Evolutionary conservation across 2,329 filamentous ascomycete genomes (phyloP).

Genomic region (Xylaria sp.): DNA sequence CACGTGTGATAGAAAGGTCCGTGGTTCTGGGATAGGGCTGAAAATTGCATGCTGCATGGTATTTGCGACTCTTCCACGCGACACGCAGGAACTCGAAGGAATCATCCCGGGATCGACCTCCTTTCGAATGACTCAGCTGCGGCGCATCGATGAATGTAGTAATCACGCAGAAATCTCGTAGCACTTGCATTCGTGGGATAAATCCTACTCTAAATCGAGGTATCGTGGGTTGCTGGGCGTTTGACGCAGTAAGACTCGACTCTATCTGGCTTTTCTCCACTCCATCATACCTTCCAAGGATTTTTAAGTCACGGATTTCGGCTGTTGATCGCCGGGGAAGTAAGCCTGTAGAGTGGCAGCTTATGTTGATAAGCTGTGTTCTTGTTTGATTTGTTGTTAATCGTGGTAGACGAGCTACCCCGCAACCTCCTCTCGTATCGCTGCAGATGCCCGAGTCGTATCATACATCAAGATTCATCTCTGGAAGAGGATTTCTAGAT

Average conservation of each 20-base stretch:
- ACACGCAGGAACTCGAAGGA: not conserved
- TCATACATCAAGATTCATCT: not conserved
- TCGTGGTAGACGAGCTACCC: not conserved
- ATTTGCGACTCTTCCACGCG: constrained; percentile 2
- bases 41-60: constrained; percentile 8
- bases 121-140: constrained; percentile 1
- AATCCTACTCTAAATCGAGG: not conserved
- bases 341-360: not conserved
- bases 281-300: not conserved
- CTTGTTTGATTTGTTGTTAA: not conserved
- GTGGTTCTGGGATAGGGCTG: constrained; percentile 30
- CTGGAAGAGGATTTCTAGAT: no score
- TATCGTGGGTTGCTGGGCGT: not conserved
- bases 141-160: constrained; percentile 2
- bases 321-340: not conserved
- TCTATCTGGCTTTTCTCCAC: not conserved
- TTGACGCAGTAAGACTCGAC: constrained; percentile 1
- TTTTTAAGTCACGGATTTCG: not conserved
- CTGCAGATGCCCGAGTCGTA: not conserved
- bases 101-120: not conserved
- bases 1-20: constrained; percentile 20
- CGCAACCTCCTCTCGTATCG: not conserved
- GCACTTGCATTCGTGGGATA: not conserved
- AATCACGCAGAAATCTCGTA: not conserved
- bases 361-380: not conserved